These are phyloP conservation scores for Xylaria bambusicola DNA, from an alignment of 495 filamentous ascomycete genomes.

Conservation along the genomic window DNA sequence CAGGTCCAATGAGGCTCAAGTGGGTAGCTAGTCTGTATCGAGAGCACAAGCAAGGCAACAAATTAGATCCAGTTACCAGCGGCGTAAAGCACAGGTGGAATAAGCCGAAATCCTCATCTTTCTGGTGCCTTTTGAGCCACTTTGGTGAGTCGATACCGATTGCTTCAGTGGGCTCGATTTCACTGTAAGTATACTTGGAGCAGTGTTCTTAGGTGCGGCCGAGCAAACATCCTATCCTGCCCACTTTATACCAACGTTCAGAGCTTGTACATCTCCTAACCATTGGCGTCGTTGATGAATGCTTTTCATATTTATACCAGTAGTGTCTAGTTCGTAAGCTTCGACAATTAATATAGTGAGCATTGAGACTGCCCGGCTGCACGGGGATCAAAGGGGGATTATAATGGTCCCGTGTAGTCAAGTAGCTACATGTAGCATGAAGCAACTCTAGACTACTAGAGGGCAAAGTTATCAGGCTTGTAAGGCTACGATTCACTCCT, in stretches of 20 bases:
- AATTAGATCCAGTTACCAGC: no score
- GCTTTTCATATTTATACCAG: no score
- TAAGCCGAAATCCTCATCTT: neutral
- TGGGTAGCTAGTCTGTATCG: neutral
- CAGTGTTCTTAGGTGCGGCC: no score
- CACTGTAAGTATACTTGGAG: no score
- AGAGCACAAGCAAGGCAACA: neutral
- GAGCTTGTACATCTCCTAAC: neutral
- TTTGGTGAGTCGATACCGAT: no score
- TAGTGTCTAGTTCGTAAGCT: neutral
- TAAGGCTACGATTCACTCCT: slow-evolving; percentile 6
- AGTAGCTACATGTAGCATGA: neutral
- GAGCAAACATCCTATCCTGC: no score
- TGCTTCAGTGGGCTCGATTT: no score
- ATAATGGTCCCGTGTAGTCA: no score
- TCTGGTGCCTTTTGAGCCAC: no score
- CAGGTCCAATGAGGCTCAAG: neutral
- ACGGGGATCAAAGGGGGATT: no score
- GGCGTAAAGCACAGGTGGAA: neutral
- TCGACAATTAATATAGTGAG: neutral
- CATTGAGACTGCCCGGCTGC: no score
- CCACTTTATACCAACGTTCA: neutral
- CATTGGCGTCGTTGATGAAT: neutral
- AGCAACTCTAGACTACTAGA: neutral
- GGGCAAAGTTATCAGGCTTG: neutral